Evolutionary conservation across 345 rosid genomes (phyloP).

Genomic region (Linum tenue): DNA sequence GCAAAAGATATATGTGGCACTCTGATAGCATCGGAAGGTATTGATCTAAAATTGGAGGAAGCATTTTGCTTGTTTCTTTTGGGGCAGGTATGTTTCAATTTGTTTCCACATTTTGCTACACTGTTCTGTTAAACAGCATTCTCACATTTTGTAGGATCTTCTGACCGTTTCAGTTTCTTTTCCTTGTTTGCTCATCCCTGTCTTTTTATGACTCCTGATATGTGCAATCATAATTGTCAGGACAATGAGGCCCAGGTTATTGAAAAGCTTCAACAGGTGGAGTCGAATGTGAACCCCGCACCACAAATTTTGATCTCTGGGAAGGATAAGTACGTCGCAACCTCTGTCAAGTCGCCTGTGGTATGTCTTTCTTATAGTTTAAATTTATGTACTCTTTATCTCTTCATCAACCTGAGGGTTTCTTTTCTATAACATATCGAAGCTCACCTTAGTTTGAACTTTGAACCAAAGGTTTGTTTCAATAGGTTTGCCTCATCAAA

Average conservation of each 20-base stretch:
- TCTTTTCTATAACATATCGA: background rate
- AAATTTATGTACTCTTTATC: background rate
- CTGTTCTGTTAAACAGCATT: background rate
- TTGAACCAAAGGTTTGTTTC: background rate
- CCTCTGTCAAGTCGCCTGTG: slow-evolving; percentile 42
- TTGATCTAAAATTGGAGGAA: slow-evolving; percentile 87
- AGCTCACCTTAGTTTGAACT: no score
- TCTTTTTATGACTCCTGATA: background rate
- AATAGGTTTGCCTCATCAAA: background rate
- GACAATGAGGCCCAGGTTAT: slow-evolving; percentile 62
- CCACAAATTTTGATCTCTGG: slow-evolving; percentile 35
- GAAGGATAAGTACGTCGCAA: slow-evolving; percentile 42
- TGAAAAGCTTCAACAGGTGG: slow-evolving; percentile 63
- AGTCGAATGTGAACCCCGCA: slow-evolving; percentile 47
- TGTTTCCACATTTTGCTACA: background rate
- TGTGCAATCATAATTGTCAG: slow-evolving; percentile 34
- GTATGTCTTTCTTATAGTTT: slow-evolving; percentile 25
- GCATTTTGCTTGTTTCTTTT: slow-evolving; percentile 74
- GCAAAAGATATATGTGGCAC: slow-evolving; percentile 72
- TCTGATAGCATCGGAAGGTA: slow-evolving; percentile 71
- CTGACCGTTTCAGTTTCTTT: background rate
- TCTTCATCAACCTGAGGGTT: slow-evolving; percentile 1
- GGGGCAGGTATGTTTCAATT: slow-evolving; percentile 50
- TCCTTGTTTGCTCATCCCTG: background rate
- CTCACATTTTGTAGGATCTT: no score